Evolutionary conservation across 2,329 filamentous ascomycete genomes (phyloP), one percentile per base, ranked within the genome.

Genomic region (Nigrospora oryzae): DNA sequence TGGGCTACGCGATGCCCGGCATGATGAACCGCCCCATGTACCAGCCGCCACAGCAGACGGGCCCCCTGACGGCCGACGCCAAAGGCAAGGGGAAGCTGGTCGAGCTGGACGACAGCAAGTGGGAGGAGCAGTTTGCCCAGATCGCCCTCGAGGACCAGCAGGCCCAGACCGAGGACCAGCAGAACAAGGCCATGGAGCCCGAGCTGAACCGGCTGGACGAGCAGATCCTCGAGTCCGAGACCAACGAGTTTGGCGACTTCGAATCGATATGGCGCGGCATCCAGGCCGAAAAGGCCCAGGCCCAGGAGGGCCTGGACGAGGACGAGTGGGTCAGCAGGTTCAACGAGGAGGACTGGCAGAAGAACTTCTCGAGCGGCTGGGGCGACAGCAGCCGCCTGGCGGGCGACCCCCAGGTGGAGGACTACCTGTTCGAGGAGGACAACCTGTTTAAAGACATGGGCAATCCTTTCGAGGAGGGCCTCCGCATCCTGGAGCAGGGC

Each of bases 51-150:
- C 66, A 76, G 50, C 63, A 69, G 47, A 62, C 63, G 32, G 65
- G 69, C 46, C 63, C 66, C 45, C 62, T 59, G 38, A 63, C 66
- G 53, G 60, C 73, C 36, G 73, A 78, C 51, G 71, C 67, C 41
- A 86, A 89, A 64, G 87, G 86, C 47, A 97, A 97, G 63, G 90
- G 86, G 35, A 95, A 94, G 65, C 80, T 97, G 68, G 84, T 97
- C 12, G 93, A 97, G 68, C 77, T 97, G 19, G 89, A 96, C 61
- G 91, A 98, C 56, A 73, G 84, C 58, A 85, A 95, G 60, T 97
- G 93, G 93, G 91, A 97, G 66, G 88, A 89, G 56, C 89, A 97
- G 64, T 98, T 98, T 64, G 86, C 89, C 46, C 81, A 93, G 65
- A 83, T 96, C 61, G 88, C 91, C 62, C 69, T 84, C 50, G 73